Evolutionary conservation across 495 filamentous ascomycete species (phyloP), one percentile per base, ranked within the genome.

Genomic region (Xylaria flabelliformis): DNA sequence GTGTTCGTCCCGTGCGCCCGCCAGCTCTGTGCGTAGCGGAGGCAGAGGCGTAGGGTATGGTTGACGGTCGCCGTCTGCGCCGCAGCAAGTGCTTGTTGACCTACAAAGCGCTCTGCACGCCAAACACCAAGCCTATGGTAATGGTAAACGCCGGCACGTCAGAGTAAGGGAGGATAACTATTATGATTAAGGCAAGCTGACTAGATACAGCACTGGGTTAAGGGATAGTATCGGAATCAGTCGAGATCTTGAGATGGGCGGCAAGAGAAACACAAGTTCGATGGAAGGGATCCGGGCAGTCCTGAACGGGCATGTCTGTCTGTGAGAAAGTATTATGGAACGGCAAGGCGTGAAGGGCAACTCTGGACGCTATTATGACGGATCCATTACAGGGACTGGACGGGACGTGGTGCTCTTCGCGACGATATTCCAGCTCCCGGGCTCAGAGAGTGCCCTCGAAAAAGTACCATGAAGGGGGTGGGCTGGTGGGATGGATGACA

Each of bases 281-380:
- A 59, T 76, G 48, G 55, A 67, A 46, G 41, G 65, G 74, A 55
- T 55, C 62, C 59, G 55, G 62, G 61, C 46, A 51, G 62, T 61
- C 69, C 59, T 64, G 63, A 67, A 72, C 41, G 58, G 69, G 73
- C 77, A 79, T 79, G 32, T 74, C 76, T 79, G 32, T 74, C 76
- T 69, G 53, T 56, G 61, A 67, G 63, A 71, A 72, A 59, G 36
- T 66, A 53, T 41, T 67, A 13, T 32, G 48, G 62, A 29, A 56
- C 15, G 53, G 46, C 21, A 48, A 64, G 48, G 62, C 46, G 70
- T 72, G 70, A 72, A 48, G 26, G 51, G 39, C 63, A 46, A 19
- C 51, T 59, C n/a, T 66, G 62, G 39, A 24, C 36, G 42, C 58
- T 59, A 29, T 58, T 65, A 61, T 56, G 39, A 66, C 42, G 70